Conservation (phyloP, 306 rosid species). For the Abrus precatorius region DNA sequence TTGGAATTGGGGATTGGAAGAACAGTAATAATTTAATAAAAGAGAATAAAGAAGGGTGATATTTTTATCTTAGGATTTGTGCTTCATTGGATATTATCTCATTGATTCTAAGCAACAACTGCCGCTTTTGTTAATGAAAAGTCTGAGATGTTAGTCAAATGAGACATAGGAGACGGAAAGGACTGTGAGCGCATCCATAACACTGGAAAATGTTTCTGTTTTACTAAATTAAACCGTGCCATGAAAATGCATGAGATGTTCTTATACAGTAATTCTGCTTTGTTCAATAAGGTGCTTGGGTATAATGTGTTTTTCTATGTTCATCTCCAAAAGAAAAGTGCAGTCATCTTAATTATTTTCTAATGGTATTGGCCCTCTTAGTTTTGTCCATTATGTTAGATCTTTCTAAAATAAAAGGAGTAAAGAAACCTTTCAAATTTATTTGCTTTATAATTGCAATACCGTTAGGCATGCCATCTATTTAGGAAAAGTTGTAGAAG, state of each 20-base stretch:
- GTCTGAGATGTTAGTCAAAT: background rate
- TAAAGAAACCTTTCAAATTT: slow-evolving; percentile 19
- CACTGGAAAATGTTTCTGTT: background rate
- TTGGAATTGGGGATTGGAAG: background rate
- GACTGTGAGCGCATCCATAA: background rate
- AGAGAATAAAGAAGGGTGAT: background rate
- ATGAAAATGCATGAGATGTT: background rate
- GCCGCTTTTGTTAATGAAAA: background rate
- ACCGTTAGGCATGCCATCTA: slow-evolving; percentile 38
- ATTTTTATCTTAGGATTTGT: slow-evolving; percentile 1
- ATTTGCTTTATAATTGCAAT: slow-evolving; percentile 4
- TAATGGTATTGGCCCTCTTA: slow-evolving; percentile 29
- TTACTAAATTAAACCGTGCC: background rate
- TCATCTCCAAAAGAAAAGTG: slow-evolving; percentile 14
- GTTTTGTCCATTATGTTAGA: slow-evolving; percentile 36
- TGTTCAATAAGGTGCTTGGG: background rate
- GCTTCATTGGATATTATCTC: background rate
- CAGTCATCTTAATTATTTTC: slow-evolving; percentile 45
- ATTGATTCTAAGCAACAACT: background rate
- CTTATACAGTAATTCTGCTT: background rate
- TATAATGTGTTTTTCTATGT: slow-evolving; percentile 40
- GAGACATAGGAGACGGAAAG: background rate
- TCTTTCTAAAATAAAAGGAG: slow-evolving; percentile 39
- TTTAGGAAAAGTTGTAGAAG: slow-evolving; percentile 57
- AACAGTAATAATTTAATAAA: background rate